Base-by-base conservation (phyloP, 345 rosid species). In the Clarkia xantiana region DNA sequence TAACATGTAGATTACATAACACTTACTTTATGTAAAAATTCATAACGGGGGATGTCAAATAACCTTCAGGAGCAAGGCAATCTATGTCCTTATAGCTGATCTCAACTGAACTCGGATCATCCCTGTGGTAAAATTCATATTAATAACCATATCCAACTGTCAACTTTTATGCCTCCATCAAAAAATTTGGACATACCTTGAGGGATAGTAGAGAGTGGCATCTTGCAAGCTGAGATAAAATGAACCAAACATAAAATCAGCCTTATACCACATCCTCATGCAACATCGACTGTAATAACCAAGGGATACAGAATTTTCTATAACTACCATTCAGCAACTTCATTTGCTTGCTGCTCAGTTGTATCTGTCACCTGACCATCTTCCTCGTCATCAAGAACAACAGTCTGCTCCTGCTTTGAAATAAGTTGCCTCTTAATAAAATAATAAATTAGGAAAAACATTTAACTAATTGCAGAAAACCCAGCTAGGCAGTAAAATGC, bases 21-120 rank as follows among this genome's bases (percentile, higher is more conserved):
- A 66, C 71, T 58, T 63, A 84, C 98, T 77, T 68, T 45, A 84
- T 71, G 66, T 91, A 86, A 56, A 86, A 91, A 53, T 86, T 91
- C 85, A 86, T 84, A 40, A 86, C 70, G 16, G 84, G 67, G 4
- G 98, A 86, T 25, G 82, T 76, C 68, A 91, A 61, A 65, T 51
- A 81, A 29, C 67, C 77, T 62, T 54, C 65, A 60, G 94, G 86
- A 14, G 61, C 75, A 65, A 91, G 93, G 67, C 88, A 78, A 9
- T 71, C 54, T 38, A 79, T 49, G 62, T 91, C 94, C 13, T 50
- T 56, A 71, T 54, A 77, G 70, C 67, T 70, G 44, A 86, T 78
- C 64, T 75, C 80, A 50, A 84, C 76, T 44, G 76, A 67, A 42
- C 68, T 60, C 25, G 79, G 89, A 72, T 76, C 93, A 73, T 78